Percentiles rank a stretch among this genome's conserved stretches.
Evolutionary conservation across 768 basidiomycete species (phyloP).

Genomic region (Panaeolus cyanescens): DNA sequence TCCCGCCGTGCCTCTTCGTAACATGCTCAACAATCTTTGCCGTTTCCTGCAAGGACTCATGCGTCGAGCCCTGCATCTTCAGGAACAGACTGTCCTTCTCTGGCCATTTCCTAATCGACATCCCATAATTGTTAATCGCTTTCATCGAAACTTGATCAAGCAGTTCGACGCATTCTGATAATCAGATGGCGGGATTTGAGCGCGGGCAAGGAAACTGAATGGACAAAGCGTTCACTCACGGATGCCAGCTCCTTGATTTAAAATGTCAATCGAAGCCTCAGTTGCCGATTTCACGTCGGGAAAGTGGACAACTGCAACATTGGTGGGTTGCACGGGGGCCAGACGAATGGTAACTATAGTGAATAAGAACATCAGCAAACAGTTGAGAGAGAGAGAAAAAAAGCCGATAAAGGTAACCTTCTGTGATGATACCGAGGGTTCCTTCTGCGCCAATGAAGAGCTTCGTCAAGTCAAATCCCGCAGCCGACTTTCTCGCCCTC

Average conservation of each 20-base stretch:
- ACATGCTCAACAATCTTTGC: slow-evolving; percentile 59
- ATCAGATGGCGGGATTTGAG: background rate
- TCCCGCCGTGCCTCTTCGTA: slow-evolving; percentile 65
- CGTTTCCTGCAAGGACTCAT: slow-evolving; percentile 57
- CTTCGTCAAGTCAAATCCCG: slow-evolving; percentile 85
- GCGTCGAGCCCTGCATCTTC: slow-evolving; percentile 79
- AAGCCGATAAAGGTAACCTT: slow-evolving; percentile 44
- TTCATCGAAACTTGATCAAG: slow-evolving; percentile 73
- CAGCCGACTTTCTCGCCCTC: slow-evolving; percentile 79
- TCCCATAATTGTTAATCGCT: slow-evolving; percentile 57
- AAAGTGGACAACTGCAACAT: slow-evolving; percentile 82
- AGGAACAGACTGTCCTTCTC: slow-evolving; percentile 78
- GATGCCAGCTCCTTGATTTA: slow-evolving; percentile 72
- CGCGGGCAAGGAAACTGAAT: background rate
- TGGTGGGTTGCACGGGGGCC: slow-evolving; percentile 79
- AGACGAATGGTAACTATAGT: slow-evolving; percentile 77
- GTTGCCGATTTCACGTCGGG: slow-evolving; percentile 74
- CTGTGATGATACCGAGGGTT: slow-evolving; percentile 87
- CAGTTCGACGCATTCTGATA: slow-evolving; percentile 89
- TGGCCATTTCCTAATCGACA: slow-evolving; percentile 55
- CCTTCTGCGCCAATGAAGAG: slow-evolving; percentile 82
- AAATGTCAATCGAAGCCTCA: slow-evolving; percentile 70
- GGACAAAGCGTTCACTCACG: slow-evolving; percentile 47
- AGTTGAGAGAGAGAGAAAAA: background rate
- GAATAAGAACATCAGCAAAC: background rate